Evolutionary conservation across 2,329 filamentous ascomycete genomes (phyloP), one percentile per base, ranked within the genome.

Genomic region (Microdochium nivale): DNA sequence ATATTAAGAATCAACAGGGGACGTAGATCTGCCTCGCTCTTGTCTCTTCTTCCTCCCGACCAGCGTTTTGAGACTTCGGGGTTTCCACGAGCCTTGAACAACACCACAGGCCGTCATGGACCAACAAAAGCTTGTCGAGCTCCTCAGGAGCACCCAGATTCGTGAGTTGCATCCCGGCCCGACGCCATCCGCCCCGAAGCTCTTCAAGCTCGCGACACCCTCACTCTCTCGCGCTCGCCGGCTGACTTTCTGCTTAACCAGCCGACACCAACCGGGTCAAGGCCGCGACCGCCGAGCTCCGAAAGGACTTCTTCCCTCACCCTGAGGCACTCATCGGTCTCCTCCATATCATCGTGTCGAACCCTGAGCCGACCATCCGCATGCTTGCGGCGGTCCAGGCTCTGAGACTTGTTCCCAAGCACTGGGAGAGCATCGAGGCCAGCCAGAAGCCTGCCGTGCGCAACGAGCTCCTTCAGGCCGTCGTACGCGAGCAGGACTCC

Each of bases 351-450:
- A 80, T 95, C 60, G 87, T 90, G 61, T 88, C 86, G 53, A 86
- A 96, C 70, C 76, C 84, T 54, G 77, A 84, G 64, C 68, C 79
- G 47, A 81, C 84, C 59, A 78, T 96, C 52, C 87, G 90, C 64
- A 94, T 97, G 77, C 80, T 95, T 58, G 90, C 94, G 50, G 88
- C 91, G 50, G 90, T 97, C 57, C 91, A 97, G 78, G 87, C 88
- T 27, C 79, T 90, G 55, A 86, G 90, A 62, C 79, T 95, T 47
- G 87, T 94, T 37, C 71, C 78, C 59, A 95, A 88, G 76, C 91
- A 95, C 75, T 99, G 94, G 94, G 73, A 81, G 53, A 77, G 80
- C 55, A 79, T 95, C 13, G 73, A 85, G 35, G 79, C 79, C 52
- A 80, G 84, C 56, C 85, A 96, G 75, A 95, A 95, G 74, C 77